Conservation (phyloP, 306 rosid species). For the Calophaca sinica region DNA sequence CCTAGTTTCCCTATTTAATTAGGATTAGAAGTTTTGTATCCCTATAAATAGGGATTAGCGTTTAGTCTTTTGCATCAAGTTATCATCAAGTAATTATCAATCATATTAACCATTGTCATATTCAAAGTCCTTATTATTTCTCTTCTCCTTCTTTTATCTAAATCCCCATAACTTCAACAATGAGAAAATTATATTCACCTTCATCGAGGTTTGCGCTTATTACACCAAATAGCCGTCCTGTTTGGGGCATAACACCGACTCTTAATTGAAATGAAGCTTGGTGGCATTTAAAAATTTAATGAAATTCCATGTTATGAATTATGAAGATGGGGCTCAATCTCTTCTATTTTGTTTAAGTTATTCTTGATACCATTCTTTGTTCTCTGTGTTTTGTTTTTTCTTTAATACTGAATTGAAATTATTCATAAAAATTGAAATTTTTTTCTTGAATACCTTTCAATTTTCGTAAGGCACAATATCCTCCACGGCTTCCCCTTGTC, state of each 20-base stretch:
- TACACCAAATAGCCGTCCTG: background rate
- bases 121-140: no score
- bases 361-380: background rate
- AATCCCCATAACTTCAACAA: no score
- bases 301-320: background rate
- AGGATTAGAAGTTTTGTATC: no score
- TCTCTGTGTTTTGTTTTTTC: background rate
- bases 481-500: constrained; percentile 3
- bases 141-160: no score
- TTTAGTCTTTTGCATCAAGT: no score
- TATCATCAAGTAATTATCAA: no score
- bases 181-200: background rate
- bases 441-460: no score
- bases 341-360: background rate
- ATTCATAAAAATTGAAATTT: background rate
- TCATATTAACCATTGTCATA: no score
- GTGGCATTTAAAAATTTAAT: background rate
- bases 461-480: background rate
- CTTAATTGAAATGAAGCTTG: background rate
- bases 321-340: background rate
- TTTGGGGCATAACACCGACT: background rate
- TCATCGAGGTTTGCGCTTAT: background rate
- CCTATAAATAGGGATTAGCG: no score
- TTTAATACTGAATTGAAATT: constrained; percentile 1
- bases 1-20: no score